phyloP scores from a whole-genome alignment of 805 yeast genomes.

The Candida caryicola region DNA sequence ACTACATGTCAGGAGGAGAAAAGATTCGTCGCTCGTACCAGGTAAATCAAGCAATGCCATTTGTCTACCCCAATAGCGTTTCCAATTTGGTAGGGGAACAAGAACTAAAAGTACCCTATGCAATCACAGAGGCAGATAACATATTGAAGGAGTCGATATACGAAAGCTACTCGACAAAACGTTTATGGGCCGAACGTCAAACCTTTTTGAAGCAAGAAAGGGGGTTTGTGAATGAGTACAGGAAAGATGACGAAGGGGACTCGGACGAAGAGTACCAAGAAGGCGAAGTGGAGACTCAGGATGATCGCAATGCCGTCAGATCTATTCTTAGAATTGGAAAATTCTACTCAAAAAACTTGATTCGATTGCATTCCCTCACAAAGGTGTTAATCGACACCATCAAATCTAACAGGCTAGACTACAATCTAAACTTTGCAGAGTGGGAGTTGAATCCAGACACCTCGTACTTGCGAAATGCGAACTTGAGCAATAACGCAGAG shows the following conservation, averaged over 20 bases:
- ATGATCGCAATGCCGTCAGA: slow-evolving; percentile 33
- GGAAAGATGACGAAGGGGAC: slow-evolving; percentile 6
- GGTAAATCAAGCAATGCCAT: slow-evolving; percentile 64
- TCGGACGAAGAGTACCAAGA: slow-evolving; percentile 28
- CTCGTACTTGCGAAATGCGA: slow-evolving; percentile 20
- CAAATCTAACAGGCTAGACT: slow-evolving; percentile 46
- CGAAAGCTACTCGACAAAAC: slow-evolving; percentile 65
- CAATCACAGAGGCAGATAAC: slow-evolving; percentile 76
- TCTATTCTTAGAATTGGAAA: slow-evolving; percentile 56
- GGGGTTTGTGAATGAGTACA: slow-evolving; percentile 39
- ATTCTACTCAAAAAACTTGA: slow-evolving; percentile 53
- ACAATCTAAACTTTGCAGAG: slow-evolving; percentile 34
- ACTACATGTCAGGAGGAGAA: slow-evolving; percentile 46
- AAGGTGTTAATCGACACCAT: slow-evolving; percentile 63
- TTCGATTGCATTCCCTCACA: slow-evolving; percentile 60
- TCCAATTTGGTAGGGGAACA: slow-evolving; percentile 8
- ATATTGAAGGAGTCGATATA: slow-evolving; percentile 60
- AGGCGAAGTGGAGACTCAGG: slow-evolving; percentile 14
- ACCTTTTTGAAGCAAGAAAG: slow-evolving; percentile 71
- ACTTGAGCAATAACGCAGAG: slow-evolving; percentile 7
- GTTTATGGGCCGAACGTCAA: slow-evolving; percentile 70
- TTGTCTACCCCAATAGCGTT: slow-evolving; percentile 54
- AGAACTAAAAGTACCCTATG: slow-evolving; percentile 53
- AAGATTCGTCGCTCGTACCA: slow-evolving; percentile 57
- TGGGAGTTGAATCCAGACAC: slow-evolving; percentile 33